Percentiles rank a stretch among this genome's conserved stretches.
Conservation (phyloP, 257 asterid species). For the Scutellaria galericulata region DNA sequence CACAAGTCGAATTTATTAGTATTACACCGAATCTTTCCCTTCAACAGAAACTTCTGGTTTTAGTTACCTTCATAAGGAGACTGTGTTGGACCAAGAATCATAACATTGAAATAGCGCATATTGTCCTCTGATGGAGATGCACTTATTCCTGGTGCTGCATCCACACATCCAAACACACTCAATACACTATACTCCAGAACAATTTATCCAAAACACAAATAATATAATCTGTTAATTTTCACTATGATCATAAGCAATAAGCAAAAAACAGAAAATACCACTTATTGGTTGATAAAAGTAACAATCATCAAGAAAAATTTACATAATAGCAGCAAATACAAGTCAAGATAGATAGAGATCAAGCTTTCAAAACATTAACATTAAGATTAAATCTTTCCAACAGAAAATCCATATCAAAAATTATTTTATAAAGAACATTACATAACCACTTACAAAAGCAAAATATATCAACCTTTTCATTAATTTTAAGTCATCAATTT, state of each 20-base stretch:
- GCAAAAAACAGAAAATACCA: background rate
- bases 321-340: background rate
- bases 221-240: background rate
- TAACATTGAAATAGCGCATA: constrained; percentile 97
- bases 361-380: background rate
- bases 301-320: background rate
- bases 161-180: constrained; percentile 37
- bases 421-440: background rate
- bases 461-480: background rate
- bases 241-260: constrained; percentile 4
- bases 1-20: background rate
- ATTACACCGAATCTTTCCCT: background rate
- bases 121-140: constrained; percentile 99
- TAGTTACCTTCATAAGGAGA: constrained; percentile 95
- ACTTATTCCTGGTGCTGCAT: constrained; percentile 99
- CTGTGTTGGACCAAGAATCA: constrained; percentile 98
- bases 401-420: background rate
- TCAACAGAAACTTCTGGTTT: constrained; percentile 16
- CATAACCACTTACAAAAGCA: background rate
- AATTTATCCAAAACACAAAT: constrained; percentile 7
- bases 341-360: background rate
- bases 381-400: constrained; percentile 8
- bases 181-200: constrained; percentile 28
- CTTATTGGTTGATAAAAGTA: background rate
- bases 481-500: background rate